Conservation (phyloP, 768 basidiomycete species). For the Pisolithus sp. region DNA sequence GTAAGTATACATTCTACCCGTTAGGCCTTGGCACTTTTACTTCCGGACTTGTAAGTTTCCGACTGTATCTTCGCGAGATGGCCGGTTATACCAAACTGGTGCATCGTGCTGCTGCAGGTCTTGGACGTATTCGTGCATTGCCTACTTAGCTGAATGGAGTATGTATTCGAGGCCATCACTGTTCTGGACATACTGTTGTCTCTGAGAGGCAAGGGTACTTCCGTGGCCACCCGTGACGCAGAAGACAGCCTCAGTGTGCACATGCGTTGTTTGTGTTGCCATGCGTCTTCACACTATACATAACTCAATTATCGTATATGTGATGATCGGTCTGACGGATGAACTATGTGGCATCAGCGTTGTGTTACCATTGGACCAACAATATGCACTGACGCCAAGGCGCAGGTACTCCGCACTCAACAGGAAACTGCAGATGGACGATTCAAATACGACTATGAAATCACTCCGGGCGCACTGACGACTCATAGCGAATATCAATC, state of each 20-base stretch:
- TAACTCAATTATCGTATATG: conserved; percentile 94
- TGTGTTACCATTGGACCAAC: background rate
- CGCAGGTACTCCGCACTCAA: conserved; percentile 83
- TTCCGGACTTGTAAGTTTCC: conserved; percentile 56
- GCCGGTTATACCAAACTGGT: conserved; percentile 98
- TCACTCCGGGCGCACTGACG: conserved; percentile 94
- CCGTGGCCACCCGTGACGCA: conserved; percentile 96
- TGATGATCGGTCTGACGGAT: conserved; percentile 96
- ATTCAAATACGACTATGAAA: conserved; percentile 97
- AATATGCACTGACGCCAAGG: conserved; percentile 71
- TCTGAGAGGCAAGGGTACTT: conserved; percentile 92
- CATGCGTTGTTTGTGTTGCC: conserved; percentile 36
- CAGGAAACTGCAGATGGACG: conserved; percentile 88
- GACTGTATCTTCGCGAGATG: conserved; percentile 96
- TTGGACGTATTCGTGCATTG: conserved; percentile 5
- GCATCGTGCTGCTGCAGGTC: conserved; percentile 28
- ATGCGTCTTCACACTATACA: conserved; percentile 96
- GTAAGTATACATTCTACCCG: conserved; percentile 28
- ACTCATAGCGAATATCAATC: conserved; percentile 94
- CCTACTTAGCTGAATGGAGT: conserved; percentile 49
- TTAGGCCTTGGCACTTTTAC: background rate
- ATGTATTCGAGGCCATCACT: conserved; percentile 99
- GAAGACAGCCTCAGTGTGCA: conserved; percentile 91
- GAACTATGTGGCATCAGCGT: conserved; percentile 10
- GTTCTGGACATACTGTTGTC: conserved; percentile 91